phyloP scores from a whole-genome alignment of 2,329 filamentous ascomycete genomes.

The Rhinocladiella similis region DNA sequence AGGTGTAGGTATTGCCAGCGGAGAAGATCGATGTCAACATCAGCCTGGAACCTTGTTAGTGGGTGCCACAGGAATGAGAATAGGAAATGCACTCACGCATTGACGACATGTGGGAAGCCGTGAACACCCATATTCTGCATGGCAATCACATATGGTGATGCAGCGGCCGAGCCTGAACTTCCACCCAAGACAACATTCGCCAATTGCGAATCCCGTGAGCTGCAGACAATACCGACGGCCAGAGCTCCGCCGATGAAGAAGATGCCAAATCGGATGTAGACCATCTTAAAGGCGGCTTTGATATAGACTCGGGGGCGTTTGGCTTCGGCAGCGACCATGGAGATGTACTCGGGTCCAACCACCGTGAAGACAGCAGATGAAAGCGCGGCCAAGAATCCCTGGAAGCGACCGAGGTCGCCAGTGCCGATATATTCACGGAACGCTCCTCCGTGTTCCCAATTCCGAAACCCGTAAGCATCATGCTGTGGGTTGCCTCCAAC shows the following conservation, averaged over 20 bases:
- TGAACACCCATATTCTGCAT: slow-evolving; percentile 56
- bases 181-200: slow-evolving; percentile 48
- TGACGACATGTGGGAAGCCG: slow-evolving; percentile 58
- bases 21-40: slow-evolving; percentile 56
- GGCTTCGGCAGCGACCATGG: slow-evolving; percentile 66
- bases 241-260: slow-evolving; percentile 75
- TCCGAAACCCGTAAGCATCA: slow-evolving; percentile 69
- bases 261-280: slow-evolving; percentile 69
- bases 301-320: slow-evolving; percentile 59
- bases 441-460: slow-evolving; percentile 62
- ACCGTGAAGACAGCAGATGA: slow-evolving; percentile 67
- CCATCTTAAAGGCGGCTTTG: slow-evolving; percentile 65
- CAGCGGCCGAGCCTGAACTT: slow-evolving; percentile 48
- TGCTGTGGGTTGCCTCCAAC: slow-evolving; percentile 72
- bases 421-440: slow-evolving; percentile 1
- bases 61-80: too few relatives aligned
- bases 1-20: slow-evolving; percentile 57
- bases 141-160: slow-evolving; percentile 64
- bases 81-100: slow-evolving; percentile 50
- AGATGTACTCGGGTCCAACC: slow-evolving; percentile 60
- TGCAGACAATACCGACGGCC: slow-evolving; percentile 66
- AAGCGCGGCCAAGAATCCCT: slow-evolving; percentile 64
- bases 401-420: slow-evolving; percentile 24
- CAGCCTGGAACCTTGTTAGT: neutral
- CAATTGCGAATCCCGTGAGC: slow-evolving; percentile 59